phyloP scores from a whole-genome alignment of 306 rosid genomes.

The Trifolium fragiferum region DNA sequence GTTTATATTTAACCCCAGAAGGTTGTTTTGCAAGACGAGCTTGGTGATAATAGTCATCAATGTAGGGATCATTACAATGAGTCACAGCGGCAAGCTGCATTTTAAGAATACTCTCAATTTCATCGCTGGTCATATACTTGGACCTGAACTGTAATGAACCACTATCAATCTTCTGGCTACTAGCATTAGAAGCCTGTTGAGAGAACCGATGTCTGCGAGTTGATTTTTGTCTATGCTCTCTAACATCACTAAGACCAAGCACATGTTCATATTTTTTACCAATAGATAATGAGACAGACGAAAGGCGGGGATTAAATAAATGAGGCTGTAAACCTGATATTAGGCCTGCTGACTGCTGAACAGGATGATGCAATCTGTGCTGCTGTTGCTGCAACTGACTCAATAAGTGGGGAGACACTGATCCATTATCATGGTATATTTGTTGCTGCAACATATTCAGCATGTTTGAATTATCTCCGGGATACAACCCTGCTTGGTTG shows the following conservation, averaged over 20 bases:
- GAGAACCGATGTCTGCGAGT: conserved; percentile 53
- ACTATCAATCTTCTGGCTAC: conserved; percentile 52
- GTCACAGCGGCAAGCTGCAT: conserved; percentile 61
- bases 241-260: conserved; percentile 47
- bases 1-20: conserved; percentile 49
- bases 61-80: conserved; percentile 56
- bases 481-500: conserved; percentile 53
- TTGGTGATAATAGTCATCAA: conserved; percentile 61
- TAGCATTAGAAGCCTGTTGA: conserved; percentile 50
- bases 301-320: conserved; percentile 45
- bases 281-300: conserved; percentile 43
- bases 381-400: conserved; percentile 59
- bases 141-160: conserved; percentile 58
- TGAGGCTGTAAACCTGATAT: conserved; percentile 56
- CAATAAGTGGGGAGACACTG: conserved; percentile 53
- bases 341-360: conserved; percentile 51
- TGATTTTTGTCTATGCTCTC: conserved; percentile 58
- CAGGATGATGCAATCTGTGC: conserved; percentile 54
- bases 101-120: conserved; percentile 63
- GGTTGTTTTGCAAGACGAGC: conserved; percentile 54
- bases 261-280: conserved; percentile 44
- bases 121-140: conserved; percentile 64
- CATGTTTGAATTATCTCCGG: conserved; percentile 67
- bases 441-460: conserved; percentile 84
- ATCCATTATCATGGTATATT: conserved; percentile 59